Conservation (phyloP, 2,329 filamentous ascomycete species). For the Erysiphe neolycopersici region DNA sequence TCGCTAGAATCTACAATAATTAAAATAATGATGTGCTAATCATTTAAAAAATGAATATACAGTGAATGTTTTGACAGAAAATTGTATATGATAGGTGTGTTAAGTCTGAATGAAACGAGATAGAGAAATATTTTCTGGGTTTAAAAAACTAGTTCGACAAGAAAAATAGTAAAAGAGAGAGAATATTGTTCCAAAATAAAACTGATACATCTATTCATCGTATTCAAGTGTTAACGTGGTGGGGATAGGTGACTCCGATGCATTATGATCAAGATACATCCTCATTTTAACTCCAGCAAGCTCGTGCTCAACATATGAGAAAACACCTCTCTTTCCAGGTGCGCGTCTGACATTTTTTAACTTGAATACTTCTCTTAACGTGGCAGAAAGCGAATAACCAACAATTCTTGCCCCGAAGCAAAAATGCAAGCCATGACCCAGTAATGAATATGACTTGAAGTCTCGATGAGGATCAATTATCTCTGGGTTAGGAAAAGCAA, state of each 20-base stretch:
- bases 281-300: constrained; percentile 21
- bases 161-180: too few species aligned
- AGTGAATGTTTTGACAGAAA: too few species aligned
- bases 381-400: constrained; percentile 16
- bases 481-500: constrained; percentile 17
- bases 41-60: too few species aligned
- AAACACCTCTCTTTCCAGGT: constrained; percentile 15
- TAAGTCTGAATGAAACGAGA: too few species aligned
- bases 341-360: constrained; percentile 18
- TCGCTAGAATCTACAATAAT: too few species aligned
- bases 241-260: constrained; percentile 20
- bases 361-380: constrained; percentile 19
- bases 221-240: constrained; percentile 18
- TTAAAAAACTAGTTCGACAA: too few species aligned
- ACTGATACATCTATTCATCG: constrained; percentile 9
- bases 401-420: constrained; percentile 17
- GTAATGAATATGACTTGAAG: constrained; percentile 15
- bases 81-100: too few species aligned
- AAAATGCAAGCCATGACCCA: constrained; percentile 17
- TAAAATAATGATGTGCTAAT: too few species aligned
- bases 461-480: constrained; percentile 18
- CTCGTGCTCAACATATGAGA: constrained; percentile 18
- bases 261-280: constrained; percentile 21
- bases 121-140: too few species aligned
- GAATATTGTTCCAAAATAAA: background rate